phyloP scores from a whole-genome alignment of 257 asterid genomes.

The Mentha longifolia region DNA sequence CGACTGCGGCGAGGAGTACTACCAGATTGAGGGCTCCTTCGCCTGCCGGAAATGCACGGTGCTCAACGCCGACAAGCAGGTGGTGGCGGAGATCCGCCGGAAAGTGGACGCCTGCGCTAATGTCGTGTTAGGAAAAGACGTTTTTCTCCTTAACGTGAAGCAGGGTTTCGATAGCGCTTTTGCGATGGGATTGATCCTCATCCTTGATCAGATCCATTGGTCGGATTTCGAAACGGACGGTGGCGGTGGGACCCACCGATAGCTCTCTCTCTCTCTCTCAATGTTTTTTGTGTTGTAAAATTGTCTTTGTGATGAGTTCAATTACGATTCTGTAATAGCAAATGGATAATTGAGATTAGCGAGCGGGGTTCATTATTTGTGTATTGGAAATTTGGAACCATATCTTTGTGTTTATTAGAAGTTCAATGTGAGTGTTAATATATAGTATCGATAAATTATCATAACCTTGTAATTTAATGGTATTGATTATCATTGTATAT shows the following conservation, averaged over 20 bases:
- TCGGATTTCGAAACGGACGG: constrained; percentile 24
- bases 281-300: neutral
- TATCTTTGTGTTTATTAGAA: too few relatives aligned
- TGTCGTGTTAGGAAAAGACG: constrained; percentile 75
- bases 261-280: neutral
- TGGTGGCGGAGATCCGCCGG: constrained; percentile 77
- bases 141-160: constrained; percentile 46
- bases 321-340: too few relatives aligned
- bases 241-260: constrained; percentile 30
- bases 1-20: constrained; percentile 55
- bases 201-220: constrained; percentile 67
- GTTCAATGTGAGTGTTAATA: neutral
- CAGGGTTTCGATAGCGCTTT: constrained; percentile 73
- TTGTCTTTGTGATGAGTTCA: neutral
- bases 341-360: neutral
- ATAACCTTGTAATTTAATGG: neutral
- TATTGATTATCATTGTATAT: too few relatives aligned
- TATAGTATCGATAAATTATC: neutral
- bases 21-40: constrained; percentile 69
- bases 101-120: constrained; percentile 65
- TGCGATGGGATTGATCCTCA: constrained; percentile 72
- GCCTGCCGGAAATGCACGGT: constrained; percentile 60
- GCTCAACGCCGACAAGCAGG: constrained; percentile 38
- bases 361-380: neutral
- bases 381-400: too few relatives aligned